Percentiles rank a stretch among this genome's conserved stretches.
phyloP scores from a whole-genome alignment of 139 green algal species.

The Chlorella sp. region DNA sequence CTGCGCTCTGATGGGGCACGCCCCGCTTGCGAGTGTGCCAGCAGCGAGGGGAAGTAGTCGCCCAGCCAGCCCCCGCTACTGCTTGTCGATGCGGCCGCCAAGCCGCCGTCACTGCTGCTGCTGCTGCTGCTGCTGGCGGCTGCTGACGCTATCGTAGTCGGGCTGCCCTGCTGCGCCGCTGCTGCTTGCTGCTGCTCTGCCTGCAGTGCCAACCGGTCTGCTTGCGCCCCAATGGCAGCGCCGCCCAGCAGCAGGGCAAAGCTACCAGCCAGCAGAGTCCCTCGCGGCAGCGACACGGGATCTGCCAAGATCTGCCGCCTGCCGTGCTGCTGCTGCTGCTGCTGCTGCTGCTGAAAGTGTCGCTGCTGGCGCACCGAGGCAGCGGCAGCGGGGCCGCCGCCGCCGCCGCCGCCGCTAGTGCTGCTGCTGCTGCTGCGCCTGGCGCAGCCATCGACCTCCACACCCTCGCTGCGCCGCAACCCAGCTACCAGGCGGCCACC shows the following conservation, averaged over 20 bases:
- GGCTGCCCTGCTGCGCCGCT: neutral
- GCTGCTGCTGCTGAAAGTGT: neutral
- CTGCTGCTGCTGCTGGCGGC: neutral
- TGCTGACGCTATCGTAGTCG: no score
- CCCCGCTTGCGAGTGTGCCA: slow-evolving; percentile 4
- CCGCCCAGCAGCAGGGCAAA: neutral
- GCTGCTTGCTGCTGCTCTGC: neutral
- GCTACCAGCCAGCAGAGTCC: neutral
- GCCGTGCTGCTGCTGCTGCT: neutral
- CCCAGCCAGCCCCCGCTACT: neutral
- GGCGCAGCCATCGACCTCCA: neutral
- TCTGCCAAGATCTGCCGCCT: neutral
- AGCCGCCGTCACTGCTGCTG: neutral
- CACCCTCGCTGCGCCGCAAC: neutral
- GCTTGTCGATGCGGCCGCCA: neutral
- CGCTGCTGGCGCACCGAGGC: neutral
- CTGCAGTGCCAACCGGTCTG: neutral
- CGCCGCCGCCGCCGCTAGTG: neutral
- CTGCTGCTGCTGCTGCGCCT: neutral
- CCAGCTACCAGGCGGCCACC: no score
- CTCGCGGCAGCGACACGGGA: neutral
- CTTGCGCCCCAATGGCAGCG: neutral
- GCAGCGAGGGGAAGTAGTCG: slow-evolving; percentile 15
- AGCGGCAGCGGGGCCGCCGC: neutral
- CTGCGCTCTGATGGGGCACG: neutral